Evolutionary conservation across 2,329 filamentous ascomycete genomes (phyloP).

Genomic region (Neopestalotiopsis clavispora): DNA sequence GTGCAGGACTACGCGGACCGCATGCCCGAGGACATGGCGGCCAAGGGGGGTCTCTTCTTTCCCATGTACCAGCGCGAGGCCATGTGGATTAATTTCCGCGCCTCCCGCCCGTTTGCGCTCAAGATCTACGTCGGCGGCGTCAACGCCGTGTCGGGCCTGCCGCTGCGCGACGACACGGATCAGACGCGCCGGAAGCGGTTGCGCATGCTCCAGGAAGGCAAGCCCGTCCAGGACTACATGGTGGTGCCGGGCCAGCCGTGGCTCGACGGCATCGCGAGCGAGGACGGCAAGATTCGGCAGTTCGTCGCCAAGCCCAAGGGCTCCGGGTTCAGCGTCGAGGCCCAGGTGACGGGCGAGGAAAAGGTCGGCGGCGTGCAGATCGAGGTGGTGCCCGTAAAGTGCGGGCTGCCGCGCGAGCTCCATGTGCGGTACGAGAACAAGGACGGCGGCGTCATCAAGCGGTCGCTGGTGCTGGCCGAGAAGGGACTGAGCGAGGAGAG

Average conservation of each 20-base stretch:
- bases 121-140: slow-evolving; percentile 46
- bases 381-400: slow-evolving; percentile 42
- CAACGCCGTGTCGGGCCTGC: slow-evolving; percentile 45
- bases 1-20: slow-evolving; percentile 35
- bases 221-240: slow-evolving; percentile 34
- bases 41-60: slow-evolving; percentile 50
- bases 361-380: slow-evolving; percentile 46
- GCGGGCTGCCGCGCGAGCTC: background rate
- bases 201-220: slow-evolving; percentile 4
- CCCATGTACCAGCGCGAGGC: slow-evolving; percentile 50
- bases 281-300: slow-evolving; percentile 45
- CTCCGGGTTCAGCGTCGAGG: slow-evolving; percentile 48
- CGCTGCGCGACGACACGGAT: slow-evolving; percentile 25
- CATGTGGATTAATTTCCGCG: slow-evolving; percentile 43
- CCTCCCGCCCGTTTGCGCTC: slow-evolving; percentile 32
- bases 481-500: background rate
- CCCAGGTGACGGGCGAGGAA: slow-evolving; percentile 49
- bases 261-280: slow-evolving; percentile 45
- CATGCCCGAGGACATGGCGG: slow-evolving; percentile 39
- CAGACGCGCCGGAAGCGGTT: slow-evolving; percentile 21
- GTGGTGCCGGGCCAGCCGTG: slow-evolving; percentile 42
- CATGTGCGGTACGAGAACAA: slow-evolving; percentile 14
- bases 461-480: slow-evolving; percentile 2
- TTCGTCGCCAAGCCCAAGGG: slow-evolving; percentile 52
- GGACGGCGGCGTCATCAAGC: background rate